These are phyloP conservation scores for Vitis rotundifolia DNA, from an alignment of 164 flowering plant genomes.

Conservation along the genomic window DNA sequence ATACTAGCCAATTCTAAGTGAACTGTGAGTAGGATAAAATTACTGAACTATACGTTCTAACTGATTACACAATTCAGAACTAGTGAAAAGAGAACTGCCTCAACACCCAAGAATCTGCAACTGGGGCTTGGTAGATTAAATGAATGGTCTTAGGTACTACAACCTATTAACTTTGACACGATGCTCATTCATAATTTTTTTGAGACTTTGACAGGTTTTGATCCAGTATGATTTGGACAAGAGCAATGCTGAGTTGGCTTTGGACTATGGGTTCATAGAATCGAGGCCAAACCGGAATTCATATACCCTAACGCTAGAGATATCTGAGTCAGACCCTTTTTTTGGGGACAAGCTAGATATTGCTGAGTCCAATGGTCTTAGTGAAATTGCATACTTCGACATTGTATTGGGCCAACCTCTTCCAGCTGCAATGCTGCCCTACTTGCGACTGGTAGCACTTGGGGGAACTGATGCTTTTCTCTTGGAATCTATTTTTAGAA, in stretches of 20 bases:
- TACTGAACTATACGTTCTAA: too few relatives aligned
- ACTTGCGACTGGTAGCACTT: conserved; percentile 77
- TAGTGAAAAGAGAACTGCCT: too few relatives aligned
- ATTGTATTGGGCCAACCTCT: conserved; percentile 60
- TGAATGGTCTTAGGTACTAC: not conserved
- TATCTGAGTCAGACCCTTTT: conserved; percentile 80
- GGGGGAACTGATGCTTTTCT: conserved; percentile 94
- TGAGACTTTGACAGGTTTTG: conserved; percentile 53
- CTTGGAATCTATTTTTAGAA: conserved; percentile 86
- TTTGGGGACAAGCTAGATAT: conserved; percentile 87
- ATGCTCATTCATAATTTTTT: not conserved
- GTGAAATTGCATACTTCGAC: conserved; percentile 79
- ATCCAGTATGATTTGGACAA: conserved; percentile 85
- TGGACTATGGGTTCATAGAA: conserved; percentile 91
- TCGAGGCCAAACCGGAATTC: conserved; percentile 53
- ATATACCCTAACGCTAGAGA: conserved; percentile 71
- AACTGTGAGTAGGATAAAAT: too few relatives aligned
- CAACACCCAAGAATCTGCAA: too few relatives aligned
- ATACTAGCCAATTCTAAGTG: too few relatives aligned
- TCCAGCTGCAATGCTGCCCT: conserved; percentile 72
- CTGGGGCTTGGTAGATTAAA: too few relatives aligned
- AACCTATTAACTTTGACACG: not conserved
- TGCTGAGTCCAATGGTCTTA: conserved; percentile 78
- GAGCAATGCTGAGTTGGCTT: conserved; percentile 90
- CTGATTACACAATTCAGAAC: too few relatives aligned